A percentile compares a stretch with the other conserved stretches of the same genome.
Evolutionary conservation across 2,329 filamentous ascomycete genomes (phyloP).

Genomic region (Sporothrix sp.): DNA sequence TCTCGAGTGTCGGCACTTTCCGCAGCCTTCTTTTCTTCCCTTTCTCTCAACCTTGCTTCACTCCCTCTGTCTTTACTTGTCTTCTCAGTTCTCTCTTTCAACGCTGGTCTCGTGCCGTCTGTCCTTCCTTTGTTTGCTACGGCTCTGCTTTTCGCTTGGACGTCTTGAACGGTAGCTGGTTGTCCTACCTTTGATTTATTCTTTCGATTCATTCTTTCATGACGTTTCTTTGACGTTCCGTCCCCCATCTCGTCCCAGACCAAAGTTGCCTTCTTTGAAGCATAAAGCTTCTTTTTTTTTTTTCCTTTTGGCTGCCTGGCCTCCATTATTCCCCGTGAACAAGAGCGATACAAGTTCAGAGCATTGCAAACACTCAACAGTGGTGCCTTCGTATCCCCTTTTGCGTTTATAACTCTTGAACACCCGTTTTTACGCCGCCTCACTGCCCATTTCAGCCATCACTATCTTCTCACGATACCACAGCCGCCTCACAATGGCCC

Average conservation of each 20-base stretch:
- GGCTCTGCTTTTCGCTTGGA: background rate
- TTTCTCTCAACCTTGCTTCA: background rate
- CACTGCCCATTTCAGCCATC: background rate
- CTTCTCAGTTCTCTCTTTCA: background rate
- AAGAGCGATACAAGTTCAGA: no score
- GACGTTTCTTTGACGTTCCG: no score
- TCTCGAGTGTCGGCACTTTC: background rate
- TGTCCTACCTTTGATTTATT: no score
- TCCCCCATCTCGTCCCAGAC: no score
- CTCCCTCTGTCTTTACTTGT: background rate
- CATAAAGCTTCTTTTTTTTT: no score
- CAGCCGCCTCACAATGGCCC: background rate
- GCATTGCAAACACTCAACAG: no score
- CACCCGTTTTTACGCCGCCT: background rate
- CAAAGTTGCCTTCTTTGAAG: no score
- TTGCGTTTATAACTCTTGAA: background rate
- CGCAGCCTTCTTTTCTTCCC: background rate
- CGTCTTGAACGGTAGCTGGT: no score
- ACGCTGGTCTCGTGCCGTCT: constrained; percentile 9
- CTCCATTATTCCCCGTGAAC: no score
- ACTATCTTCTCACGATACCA: background rate
- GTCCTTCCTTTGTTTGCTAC: constrained; percentile 6
- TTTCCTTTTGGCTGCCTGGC: no score
- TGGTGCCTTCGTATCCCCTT: no score
- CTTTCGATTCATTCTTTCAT: no score